Conservation (phyloP, 257 asterid species). For the Solanum acaule region DNA sequence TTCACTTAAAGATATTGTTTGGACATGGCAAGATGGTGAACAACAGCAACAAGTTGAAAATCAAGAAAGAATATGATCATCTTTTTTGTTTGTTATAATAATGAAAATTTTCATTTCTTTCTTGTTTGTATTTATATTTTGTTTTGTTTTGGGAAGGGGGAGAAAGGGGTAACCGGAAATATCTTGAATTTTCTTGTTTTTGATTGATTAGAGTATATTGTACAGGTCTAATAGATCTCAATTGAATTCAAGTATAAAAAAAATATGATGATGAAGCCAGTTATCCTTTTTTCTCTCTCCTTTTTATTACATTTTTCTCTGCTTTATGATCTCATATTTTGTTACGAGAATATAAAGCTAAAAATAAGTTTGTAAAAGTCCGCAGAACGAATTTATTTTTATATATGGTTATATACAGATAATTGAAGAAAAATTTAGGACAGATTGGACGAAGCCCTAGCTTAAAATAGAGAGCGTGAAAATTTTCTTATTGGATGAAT, state of each 20-base stretch:
- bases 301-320: not conserved
- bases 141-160: not conserved
- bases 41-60: conserved; percentile 13
- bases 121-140: not conserved
- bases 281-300: not conserved
- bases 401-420: too few relatives aligned
- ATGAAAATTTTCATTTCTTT: not conserved
- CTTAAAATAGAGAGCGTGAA: too few relatives aligned
- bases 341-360: too few relatives aligned
- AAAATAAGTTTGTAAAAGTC: too few relatives aligned
- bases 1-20: conserved; percentile 64
- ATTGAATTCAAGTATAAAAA: not conserved
- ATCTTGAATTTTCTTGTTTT: not conserved
- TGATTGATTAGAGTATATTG: not conserved
- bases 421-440: too few relatives aligned
- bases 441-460: too few relatives aligned
- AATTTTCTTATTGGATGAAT: too few relatives aligned
- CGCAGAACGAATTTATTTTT: too few relatives aligned
- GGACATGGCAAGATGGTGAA: conserved; percentile 50
- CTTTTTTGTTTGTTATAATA: not conserved
- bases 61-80: not conserved
- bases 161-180: not conserved
- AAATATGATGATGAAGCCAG: not conserved
- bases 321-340: too few relatives aligned
- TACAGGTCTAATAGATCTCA: not conserved